Conservation (phyloP, 1,284 basidiomycete species). For the Ustilago tritici region DNA sequence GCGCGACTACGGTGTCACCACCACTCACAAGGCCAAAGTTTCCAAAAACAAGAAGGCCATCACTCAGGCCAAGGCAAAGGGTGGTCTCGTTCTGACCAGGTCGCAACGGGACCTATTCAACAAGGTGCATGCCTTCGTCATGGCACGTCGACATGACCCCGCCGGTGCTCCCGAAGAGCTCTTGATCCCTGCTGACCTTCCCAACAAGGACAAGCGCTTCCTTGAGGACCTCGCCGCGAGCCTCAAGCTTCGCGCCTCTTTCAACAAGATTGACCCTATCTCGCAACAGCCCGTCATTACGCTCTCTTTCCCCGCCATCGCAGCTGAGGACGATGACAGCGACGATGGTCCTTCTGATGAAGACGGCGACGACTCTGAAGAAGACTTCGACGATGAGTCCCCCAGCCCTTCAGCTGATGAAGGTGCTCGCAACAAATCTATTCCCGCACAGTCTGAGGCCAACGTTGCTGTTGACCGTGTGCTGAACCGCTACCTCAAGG, state of each 20-base stretch:
- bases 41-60: constrained; percentile 76
- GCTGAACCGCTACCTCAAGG: constrained; percentile 86
- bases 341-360: constrained; percentile 39
- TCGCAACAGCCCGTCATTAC: constrained; percentile 57
- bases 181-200: constrained; percentile 46
- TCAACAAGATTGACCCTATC: constrained; percentile 64
- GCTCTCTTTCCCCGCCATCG: constrained; percentile 48
- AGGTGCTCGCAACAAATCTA: constrained; percentile 13
- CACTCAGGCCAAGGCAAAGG: constrained; percentile 81
- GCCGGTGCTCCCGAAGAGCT: constrained; percentile 52
- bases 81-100: constrained; percentile 45
- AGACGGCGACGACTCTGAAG: constrained; percentile 52
- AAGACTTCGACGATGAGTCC: constrained; percentile 66
- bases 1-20: constrained; percentile 86
- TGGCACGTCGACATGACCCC: constrained; percentile 81
- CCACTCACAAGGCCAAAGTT: constrained; percentile 69
- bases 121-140: constrained; percentile 80
- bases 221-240: constrained; percentile 55
- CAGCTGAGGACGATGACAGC: constrained; percentile 35
- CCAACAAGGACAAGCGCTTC: constrained; percentile 56
- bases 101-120: constrained; percentile 45
- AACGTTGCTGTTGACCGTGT: constrained; percentile 82
- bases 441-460: constrained; percentile 32
- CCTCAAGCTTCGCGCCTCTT: constrained; percentile 57
- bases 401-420: constrained; percentile 72